A percentile compares a stretch with the other conserved stretches of the same genome.
Evolutionary conservation across 768 basidiomycete genomes (phyloP).

Genomic region (Kwoniella sp.): DNA sequence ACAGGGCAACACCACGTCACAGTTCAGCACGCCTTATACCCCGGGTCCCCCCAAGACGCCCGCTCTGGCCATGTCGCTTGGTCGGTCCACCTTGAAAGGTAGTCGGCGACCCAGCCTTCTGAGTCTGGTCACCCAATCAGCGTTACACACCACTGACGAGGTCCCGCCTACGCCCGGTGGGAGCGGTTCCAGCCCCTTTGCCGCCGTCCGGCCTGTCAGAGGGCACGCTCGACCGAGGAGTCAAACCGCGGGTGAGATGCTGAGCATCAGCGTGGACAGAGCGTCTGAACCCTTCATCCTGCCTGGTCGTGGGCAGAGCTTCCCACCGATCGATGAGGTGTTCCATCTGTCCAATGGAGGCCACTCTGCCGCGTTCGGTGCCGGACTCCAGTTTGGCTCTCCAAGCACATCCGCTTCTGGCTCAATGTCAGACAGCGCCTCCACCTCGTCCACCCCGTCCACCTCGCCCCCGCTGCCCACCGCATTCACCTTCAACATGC

Average conservation of each 20-base stretch:
- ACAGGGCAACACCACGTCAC: neutral
- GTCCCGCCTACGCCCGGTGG: conserved; percentile 26
- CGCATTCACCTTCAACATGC: conserved; percentile 11
- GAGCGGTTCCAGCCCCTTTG: conserved; percentile 9
- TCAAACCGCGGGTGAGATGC: conserved; percentile 3
- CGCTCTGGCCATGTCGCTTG: conserved; percentile 28
- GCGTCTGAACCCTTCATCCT: neutral
- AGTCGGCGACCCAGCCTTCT: conserved; percentile 31
- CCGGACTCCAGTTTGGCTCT: conserved; percentile 3
- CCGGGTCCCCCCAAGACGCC: conserved; percentile 41
- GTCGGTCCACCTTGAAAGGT: conserved; percentile 9
- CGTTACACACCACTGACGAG: conserved; percentile 12
- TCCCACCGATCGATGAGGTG: conserved; percentile 5
- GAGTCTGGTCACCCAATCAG: conserved; percentile 31
- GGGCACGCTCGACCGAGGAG: conserved; percentile 8
- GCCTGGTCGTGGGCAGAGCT: neutral
- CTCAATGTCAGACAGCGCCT: conserved; percentile 11
- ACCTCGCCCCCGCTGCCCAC: conserved; percentile 20
- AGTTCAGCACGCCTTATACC: conserved; percentile 29
- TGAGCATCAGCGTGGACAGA: too few relatives aligned
- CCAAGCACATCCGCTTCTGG: conserved; percentile 14
- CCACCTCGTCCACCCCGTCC: conserved; percentile 15
- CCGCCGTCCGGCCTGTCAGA: conserved; percentile 7
- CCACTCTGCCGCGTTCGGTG: neutral
- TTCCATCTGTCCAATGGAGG: neutral